Conservation (phyloP, 2,329 filamentous ascomycete species). For the Claviceps sp. region DNA sequence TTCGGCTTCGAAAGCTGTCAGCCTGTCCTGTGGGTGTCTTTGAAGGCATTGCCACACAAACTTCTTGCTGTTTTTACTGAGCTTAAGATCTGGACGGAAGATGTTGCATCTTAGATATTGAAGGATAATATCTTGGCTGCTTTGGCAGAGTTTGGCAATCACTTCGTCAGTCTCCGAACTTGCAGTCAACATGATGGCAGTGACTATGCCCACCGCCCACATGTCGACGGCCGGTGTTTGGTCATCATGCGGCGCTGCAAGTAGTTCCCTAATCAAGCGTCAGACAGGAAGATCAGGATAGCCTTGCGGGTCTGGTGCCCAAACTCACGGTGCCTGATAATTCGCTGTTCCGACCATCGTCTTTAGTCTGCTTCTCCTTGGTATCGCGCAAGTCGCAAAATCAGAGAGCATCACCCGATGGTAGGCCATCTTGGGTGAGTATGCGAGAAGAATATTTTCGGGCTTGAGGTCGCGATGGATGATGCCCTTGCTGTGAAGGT, state of each 20-base stretch:
- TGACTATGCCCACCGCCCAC: conserved; percentile 38
- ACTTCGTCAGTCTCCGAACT: conserved; percentile 7
- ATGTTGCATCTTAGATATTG: conserved; percentile 9
- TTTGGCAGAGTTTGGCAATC: conserved; percentile 14
- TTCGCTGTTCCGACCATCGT: conserved; percentile 31
- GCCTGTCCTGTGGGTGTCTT: conserved; percentile 13
- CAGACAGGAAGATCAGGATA: background rate
- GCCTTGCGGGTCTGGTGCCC: background rate
- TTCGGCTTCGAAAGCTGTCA: conserved; percentile 16
- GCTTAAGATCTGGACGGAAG: conserved; percentile 6
- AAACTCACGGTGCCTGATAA: conserved; percentile 37
- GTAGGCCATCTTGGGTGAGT: conserved; percentile 28
- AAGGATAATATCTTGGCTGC: conserved; percentile 15
- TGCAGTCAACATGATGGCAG: conserved; percentile 22
- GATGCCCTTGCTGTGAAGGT: conserved; percentile 35
- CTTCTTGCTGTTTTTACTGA: conserved; percentile 14
- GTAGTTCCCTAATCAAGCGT: conserved; percentile 25
- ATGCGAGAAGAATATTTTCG: conserved; percentile 38
- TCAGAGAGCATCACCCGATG: conserved; percentile 37
- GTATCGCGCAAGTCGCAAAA: conserved; percentile 35
- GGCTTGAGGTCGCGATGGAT: conserved; percentile 42
- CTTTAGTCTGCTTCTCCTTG: conserved; percentile 27
- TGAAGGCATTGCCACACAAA: conserved; percentile 22
- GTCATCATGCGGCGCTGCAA: conserved; percentile 6
- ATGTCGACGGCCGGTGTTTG: conserved; percentile 32